Evolutionary conservation across 345 rosid species (phyloP), one percentile per base, ranked within the genome.

Genomic region (Salix caprea): DNA sequence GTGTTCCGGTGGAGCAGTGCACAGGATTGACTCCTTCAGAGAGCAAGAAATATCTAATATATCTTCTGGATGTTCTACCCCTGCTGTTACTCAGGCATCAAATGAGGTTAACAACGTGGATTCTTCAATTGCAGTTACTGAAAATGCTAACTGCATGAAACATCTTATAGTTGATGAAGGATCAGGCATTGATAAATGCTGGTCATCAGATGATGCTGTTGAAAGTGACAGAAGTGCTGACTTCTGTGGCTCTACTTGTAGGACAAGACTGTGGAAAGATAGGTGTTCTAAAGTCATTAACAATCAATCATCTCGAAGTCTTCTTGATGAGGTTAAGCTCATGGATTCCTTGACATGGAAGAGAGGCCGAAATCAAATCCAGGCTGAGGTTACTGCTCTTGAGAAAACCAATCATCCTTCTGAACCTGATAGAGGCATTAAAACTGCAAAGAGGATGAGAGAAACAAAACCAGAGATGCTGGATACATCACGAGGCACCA

Each of bases 241-340:
- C 46, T 85, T 82, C 54, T 71, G 39, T 74, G 77, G 76, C 54
- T 69, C 73, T 66, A 18, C 72, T 54, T 71, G 74, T 72, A 32
- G 76, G 84, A 80, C 71, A 26, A 71, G 66, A 64, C 24, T 56
- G 37, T 74, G 77, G 70, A 72, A 69, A 54, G 75, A 62, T 48
- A 61, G 75, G 30, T 64, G 72, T 71, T 69, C 74, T 65, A 70
- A 76, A 75, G 77, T 65, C 74, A 4, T 13, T 9, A 52, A 64
- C 71, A 77, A 77, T 71, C 83, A 78, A 67, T 61, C 77, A 42
- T 69, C 83, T 15, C 77, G 82, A 54, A 84, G 82, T 82, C 85
- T 89, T 77, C 85, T 89, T 76, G 91, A 84, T 69, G 91, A 88
- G 78, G 90, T 89, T 72, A 87, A 85, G 81, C 82, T 87, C 82